These are phyloP conservation scores for Citrus sp. DNA, from an alignment of 345 rosid species.

Conservation along the genomic window DNA sequence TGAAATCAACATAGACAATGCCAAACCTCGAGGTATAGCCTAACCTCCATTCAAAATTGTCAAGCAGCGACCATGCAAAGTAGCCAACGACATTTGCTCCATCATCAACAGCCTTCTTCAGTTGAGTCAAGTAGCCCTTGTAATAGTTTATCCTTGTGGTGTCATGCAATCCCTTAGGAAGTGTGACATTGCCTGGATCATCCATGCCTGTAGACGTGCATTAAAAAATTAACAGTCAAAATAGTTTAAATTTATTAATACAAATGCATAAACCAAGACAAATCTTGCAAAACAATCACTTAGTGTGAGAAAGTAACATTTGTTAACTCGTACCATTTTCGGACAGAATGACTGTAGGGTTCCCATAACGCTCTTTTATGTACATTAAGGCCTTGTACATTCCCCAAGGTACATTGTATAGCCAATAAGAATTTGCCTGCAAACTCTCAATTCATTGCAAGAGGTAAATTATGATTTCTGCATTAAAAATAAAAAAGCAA, in stretches of 20 bases:
- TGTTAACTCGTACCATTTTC: slow-evolving; percentile 64
- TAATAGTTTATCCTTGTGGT: slow-evolving; percentile 77
- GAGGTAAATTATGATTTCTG: neutral
- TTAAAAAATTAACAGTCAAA: slow-evolving; percentile 1
- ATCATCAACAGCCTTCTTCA: slow-evolving; percentile 77
- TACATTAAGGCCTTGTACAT: slow-evolving; percentile 85
- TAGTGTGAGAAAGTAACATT: neutral
- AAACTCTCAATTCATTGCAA: neutral
- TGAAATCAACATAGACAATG: slow-evolving; percentile 78
- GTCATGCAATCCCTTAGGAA: slow-evolving; percentile 66
- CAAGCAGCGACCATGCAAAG: slow-evolving; percentile 96
- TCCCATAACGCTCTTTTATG: slow-evolving; percentile 83
- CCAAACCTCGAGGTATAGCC: slow-evolving; percentile 97
- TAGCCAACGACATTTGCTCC: slow-evolving; percentile 87
- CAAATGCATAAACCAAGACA: neutral
- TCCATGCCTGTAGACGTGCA: slow-evolving; percentile 64
- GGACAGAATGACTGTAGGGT: slow-evolving; percentile 73
- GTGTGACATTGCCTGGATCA: slow-evolving; percentile 77
- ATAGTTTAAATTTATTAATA: neutral
- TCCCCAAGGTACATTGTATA: slow-evolving; percentile 96
- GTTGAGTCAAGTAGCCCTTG: slow-evolving; percentile 62
- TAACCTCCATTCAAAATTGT: slow-evolving; percentile 90
- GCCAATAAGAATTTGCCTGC: slow-evolving; percentile 85
- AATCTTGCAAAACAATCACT: neutral
- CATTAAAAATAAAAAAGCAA: neutral